Evolutionary conservation across 1,139 yeast genomes (phyloP).

Genomic region (Neolecta irregularis): DNA sequence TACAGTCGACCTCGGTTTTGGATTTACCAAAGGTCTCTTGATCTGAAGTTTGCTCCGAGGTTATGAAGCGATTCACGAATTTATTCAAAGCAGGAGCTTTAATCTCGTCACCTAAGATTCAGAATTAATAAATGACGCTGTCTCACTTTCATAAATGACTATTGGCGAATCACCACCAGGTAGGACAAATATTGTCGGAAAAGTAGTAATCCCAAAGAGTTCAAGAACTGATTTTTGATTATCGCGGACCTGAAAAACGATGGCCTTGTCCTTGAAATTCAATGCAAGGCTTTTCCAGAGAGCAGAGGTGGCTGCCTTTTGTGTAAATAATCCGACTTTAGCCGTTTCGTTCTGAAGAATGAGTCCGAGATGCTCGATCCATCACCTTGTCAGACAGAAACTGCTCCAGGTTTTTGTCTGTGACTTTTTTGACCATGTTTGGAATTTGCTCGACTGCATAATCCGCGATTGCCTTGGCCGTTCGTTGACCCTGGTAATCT

Average conservation of each 20-base stretch:
- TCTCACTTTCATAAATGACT: neutral
- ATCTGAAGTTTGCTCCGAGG: no score
- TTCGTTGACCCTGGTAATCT: slow-evolving; percentile 11
- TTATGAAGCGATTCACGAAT: no score
- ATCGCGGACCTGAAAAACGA: neutral
- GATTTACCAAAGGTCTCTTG: no score
- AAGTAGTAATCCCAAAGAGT: neutral
- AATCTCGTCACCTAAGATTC: no score
- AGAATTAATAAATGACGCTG: no score
- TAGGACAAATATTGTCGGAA: slow-evolving; percentile 1
- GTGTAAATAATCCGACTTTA: neutral
- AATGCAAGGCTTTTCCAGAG: slow-evolving; percentile 1
- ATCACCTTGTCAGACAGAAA: neutral
- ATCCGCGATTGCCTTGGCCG: slow-evolving; percentile 7
- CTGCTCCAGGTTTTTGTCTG: neutral
- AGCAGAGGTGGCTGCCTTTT: neutral
- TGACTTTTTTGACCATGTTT: slow-evolving; percentile 5
- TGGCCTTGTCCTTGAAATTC: neutral
- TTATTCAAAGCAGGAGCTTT: no score
- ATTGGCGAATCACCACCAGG: neutral
- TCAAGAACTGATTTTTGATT: neutral
- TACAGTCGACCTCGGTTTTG: no score
- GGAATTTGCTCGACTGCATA: slow-evolving; percentile 5
- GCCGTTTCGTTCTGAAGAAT: neutral
- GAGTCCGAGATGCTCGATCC: neutral